These are phyloP conservation scores for Viola pubescens DNA, from an alignment of 441 rosid genomes.

Conservation along the genomic window DNA sequence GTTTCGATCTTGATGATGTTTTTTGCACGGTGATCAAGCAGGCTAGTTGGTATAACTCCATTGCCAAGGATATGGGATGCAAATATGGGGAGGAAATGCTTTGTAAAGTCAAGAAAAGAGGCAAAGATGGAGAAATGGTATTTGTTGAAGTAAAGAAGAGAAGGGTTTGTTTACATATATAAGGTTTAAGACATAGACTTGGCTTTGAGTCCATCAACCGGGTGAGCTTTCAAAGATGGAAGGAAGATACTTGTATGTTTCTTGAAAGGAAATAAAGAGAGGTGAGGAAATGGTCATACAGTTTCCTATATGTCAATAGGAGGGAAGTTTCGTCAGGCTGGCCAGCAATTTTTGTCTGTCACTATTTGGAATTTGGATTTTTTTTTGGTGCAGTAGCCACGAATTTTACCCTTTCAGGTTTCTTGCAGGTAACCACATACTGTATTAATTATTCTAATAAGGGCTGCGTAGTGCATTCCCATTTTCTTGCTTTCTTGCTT, in stretches of 20 bases:
- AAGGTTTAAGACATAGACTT: background rate
- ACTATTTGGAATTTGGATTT: background rate
- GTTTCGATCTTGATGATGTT: constrained; percentile 10
- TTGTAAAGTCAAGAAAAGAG: background rate
- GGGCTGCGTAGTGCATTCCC: background rate
- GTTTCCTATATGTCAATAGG: background rate
- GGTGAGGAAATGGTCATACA: background rate
- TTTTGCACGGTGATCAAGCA: constrained; percentile 15
- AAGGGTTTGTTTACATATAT: constrained; percentile 5
- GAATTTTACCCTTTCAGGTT: no score
- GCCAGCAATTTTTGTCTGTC: background rate
- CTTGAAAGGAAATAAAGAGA: background rate
- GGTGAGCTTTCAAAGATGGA: constrained; percentile 11
- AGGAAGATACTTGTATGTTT: constrained; percentile 17
- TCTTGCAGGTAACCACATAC: no score
- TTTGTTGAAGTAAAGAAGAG: background rate
- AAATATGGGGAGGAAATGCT: background rate
- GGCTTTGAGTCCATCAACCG: constrained; percentile 1
- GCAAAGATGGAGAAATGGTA: background rate
- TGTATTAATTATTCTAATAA: no score
- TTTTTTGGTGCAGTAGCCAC: background rate
- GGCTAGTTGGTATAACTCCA: constrained; percentile 9
- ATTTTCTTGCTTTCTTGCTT: constrained; percentile 2
- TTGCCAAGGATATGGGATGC: background rate
- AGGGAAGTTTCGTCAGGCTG: constrained; percentile 15